Evolutionary conservation across 495 filamentous ascomycete species (phyloP).

Genomic region (Podospora sp.): DNA sequence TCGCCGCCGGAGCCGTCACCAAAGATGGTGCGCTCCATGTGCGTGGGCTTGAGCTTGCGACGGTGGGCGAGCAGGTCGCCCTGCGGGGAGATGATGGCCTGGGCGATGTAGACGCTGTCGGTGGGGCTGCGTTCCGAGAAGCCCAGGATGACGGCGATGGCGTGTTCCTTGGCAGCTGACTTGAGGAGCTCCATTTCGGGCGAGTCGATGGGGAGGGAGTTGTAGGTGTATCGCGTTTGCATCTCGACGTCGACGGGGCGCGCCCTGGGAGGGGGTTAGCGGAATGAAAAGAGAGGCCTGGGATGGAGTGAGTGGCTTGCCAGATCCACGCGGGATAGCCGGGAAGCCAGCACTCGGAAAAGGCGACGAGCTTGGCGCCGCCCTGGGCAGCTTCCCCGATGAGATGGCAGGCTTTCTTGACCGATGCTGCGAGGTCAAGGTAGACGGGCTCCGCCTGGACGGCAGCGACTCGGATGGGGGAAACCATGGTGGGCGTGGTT

Average conservation of each 20-base stretch:
- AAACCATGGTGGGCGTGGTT: neutral
- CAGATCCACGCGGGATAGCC: conserved; percentile 64
- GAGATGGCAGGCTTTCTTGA: conserved; percentile 54
- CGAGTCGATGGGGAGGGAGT: conserved; percentile 49
- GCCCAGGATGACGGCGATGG: conserved; percentile 55
- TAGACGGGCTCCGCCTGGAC: conserved; percentile 58
- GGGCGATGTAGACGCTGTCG: conserved; percentile 59
- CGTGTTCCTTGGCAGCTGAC: conserved; percentile 41
- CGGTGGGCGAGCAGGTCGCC: conserved; percentile 51
- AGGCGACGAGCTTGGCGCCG: conserved; percentile 54
- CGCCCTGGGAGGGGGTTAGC: conserved; percentile 12
- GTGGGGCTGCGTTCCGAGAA: conserved; percentile 54
- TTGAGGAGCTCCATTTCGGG: conserved; percentile 53
- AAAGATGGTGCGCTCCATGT: conserved; percentile 65
- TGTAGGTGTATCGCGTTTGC: conserved; percentile 30
- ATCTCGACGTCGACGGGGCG: conserved; percentile 22
- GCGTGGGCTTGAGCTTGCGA: conserved; percentile 63
- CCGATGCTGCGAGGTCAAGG: conserved; percentile 52
- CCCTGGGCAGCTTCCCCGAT: conserved; percentile 56
- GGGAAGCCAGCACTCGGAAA: conserved; percentile 59
- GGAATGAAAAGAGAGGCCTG: neutral
- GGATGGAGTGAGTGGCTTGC: conserved; percentile 36
- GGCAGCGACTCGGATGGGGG: conserved; percentile 45
- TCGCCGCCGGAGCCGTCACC: conserved; percentile 54
- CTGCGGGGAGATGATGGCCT: conserved; percentile 51